phyloP scores from a whole-genome alignment of 2,329 filamentous ascomycete species.

The Fusarium anguioides region DNA sequence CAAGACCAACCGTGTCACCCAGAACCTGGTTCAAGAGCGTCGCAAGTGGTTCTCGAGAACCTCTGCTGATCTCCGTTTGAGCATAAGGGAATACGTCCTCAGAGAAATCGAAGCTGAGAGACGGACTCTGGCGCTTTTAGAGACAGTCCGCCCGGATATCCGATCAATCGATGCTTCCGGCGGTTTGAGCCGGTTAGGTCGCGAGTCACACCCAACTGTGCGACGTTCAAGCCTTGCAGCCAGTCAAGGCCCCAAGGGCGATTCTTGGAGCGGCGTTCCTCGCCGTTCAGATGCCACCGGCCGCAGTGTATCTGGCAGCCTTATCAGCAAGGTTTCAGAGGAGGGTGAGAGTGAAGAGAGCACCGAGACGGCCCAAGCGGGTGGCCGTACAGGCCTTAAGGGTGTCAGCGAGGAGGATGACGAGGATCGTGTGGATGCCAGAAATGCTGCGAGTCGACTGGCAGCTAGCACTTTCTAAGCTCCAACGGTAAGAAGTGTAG shows the following conservation, averaged over 20 bases:
- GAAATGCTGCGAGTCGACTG: conserved; percentile 93
- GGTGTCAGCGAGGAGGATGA: conserved; percentile 83
- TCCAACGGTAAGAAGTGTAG: conserved; percentile 17
- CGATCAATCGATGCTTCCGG: conserved; percentile 91
- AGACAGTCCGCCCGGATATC: conserved; percentile 92
- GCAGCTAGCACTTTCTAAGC: conserved; percentile 90
- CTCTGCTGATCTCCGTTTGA: conserved; percentile 81
- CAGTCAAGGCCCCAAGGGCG: conserved; percentile 96
- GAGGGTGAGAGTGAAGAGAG: conserved; percentile 65
- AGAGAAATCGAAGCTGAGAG: conserved; percentile 96
- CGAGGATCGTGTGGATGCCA: conserved; percentile 92
- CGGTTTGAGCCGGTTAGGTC: conserved; percentile 87
- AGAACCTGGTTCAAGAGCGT: conserved; percentile 88
- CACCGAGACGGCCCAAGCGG: conserved; percentile 52
- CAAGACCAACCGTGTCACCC: conserved; percentile 89
- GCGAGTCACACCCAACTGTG: conserved; percentile 82
- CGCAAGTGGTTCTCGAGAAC: conserved; percentile 92
- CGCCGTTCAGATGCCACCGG: conserved; percentile 82
- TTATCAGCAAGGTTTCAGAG: conserved; percentile 72
- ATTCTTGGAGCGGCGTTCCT: conserved; percentile 96
- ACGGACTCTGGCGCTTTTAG: conserved; percentile 89
- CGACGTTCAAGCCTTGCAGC: conserved; percentile 83
- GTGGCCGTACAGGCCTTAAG: conserved; percentile 61
- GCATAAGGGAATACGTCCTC: conserved; percentile 90
- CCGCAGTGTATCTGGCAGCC: conserved; percentile 79